Evolutionary conservation across 164 flowering plant genomes (phyloP).

Genomic region (Annona squamosa): DNA sequence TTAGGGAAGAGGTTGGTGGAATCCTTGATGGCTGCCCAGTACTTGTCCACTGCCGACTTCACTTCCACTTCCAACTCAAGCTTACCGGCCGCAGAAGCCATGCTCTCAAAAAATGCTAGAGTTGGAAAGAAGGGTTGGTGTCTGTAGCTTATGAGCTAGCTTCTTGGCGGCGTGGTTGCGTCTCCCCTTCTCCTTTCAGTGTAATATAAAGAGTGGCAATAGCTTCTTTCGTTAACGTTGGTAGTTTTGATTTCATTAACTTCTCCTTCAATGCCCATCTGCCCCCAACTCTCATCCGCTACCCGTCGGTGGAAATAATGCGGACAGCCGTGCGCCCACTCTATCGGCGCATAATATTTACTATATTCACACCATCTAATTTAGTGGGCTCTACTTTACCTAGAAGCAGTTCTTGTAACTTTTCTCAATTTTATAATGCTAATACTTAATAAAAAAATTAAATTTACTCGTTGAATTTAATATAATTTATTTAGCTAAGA

Average conservation of each 20-base stretch:
- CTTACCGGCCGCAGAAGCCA: slow-evolving; percentile 25
- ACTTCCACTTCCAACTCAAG: slow-evolving; percentile 56
- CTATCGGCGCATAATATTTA: no score
- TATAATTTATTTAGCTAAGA: no score
- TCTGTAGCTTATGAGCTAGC: neutral
- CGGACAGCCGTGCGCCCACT: neutral
- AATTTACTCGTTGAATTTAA: no score
- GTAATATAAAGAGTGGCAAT: neutral
- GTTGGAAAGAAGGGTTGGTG: no score
- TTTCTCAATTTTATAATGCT: no score
- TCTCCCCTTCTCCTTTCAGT: neutral
- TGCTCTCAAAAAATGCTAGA: neutral
- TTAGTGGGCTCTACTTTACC: no score
- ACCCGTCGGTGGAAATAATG: neutral
- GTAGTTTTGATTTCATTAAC: neutral
- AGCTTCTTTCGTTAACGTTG: neutral
- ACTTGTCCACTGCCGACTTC: slow-evolving; percentile 48
- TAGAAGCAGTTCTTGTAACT: no score
- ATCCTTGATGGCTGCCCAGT: slow-evolving; percentile 52
- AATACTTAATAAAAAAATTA: no score
- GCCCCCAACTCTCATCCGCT: neutral
- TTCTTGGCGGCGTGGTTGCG: neutral
- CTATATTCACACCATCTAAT: no score
- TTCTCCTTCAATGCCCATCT: neutral
- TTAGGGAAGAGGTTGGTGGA: slow-evolving; percentile 52